Percentiles rank a stretch among this genome's conserved stretches.
These are phyloP conservation scores for Arachnomyces sp. DNA, from an alignment of 2,329 filamentous ascomycete genomes.

Conservation along the genomic window DNA sequence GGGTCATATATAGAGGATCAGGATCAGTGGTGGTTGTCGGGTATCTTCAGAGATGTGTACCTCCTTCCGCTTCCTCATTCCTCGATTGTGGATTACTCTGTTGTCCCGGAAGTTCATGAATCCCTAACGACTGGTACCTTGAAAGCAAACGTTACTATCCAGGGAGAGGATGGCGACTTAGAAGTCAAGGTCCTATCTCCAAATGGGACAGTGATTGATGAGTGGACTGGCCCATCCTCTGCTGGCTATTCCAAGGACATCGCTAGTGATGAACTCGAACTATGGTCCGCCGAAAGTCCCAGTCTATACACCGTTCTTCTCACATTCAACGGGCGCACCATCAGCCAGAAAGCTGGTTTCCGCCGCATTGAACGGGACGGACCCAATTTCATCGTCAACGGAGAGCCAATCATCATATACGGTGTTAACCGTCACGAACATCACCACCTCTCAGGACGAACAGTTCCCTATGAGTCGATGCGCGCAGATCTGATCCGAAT, in stretches of 20 bases:
- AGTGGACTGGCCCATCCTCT: constrained; percentile 23
- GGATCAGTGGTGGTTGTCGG: constrained; percentile 60
- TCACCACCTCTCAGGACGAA: constrained; percentile 54
- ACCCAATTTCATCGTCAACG: constrained; percentile 55
- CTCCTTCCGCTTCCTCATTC: constrained; percentile 48
- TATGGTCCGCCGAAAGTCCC: constrained; percentile 62
- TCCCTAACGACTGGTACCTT: too few species aligned
- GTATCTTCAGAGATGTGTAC: constrained; percentile 59
- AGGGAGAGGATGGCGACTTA: constrained; percentile 26
- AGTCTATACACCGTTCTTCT: constrained; percentile 50
- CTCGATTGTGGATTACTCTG: constrained; percentile 45
- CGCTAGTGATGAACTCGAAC: constrained; percentile 39
- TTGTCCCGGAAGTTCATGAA: constrained; percentile 12
- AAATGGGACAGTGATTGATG: constrained; percentile 26
- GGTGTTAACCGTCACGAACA: constrained; percentile 67
- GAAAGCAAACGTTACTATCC: constrained; percentile 42
- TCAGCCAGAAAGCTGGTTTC: constrained; percentile 53
- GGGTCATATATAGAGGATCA: constrained; percentile 61
- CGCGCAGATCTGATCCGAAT: constrained; percentile 55
- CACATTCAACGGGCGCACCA: constrained; percentile 16
- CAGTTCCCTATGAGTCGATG: constrained; percentile 55
- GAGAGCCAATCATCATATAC: constrained; percentile 50
- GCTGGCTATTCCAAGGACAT: constrained; percentile 14
- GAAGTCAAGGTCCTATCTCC: constrained; percentile 36
- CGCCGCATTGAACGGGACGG: constrained; percentile 47